phyloP scores from a whole-genome alignment of 768 basidiomycete species.

The Chalciporus sphaerocephalus region DNA sequence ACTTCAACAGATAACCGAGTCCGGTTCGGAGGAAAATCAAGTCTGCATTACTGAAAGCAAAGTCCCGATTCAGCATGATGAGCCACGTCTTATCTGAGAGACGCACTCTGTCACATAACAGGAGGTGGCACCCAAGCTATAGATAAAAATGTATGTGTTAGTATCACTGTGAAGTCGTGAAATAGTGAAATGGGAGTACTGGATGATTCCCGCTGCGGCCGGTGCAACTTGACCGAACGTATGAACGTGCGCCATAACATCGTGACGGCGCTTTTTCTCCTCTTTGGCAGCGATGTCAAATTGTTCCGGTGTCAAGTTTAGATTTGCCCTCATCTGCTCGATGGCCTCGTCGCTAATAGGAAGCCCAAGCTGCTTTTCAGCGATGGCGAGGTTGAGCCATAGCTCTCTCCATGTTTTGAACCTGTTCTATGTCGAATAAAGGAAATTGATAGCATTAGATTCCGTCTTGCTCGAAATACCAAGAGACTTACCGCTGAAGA shows the following conservation, averaged over 20 bases:
- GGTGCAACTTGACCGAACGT: slow-evolving; percentile 93
- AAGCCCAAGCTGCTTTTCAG: slow-evolving; percentile 93
- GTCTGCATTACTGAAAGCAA: slow-evolving; percentile 81
- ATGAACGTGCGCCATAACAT: slow-evolving; percentile 99
- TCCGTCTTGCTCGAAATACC: not conserved
- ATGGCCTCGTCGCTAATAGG: slow-evolving; percentile 88
- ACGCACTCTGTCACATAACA: slow-evolving; percentile 98
- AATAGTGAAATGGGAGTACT: slow-evolving; percentile 45
- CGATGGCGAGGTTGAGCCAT: slow-evolving; percentile 95
- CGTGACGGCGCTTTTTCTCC: slow-evolving; percentile 96
- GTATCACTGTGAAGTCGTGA: slow-evolving; percentile 6
- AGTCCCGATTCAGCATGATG: slow-evolving; percentile 11
- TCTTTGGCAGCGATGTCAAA: slow-evolving; percentile 89
- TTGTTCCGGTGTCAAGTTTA: slow-evolving; percentile 81
- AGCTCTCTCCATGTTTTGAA: slow-evolving; percentile 93
- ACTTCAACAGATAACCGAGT: slow-evolving; percentile 76
- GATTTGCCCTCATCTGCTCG: slow-evolving; percentile 89
- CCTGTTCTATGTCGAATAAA: slow-evolving; percentile 58
- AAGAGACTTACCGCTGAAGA: slow-evolving; percentile 71
- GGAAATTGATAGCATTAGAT: not conserved
- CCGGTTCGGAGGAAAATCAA: slow-evolving; percentile 93
- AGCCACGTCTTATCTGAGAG: slow-evolving; percentile 3
- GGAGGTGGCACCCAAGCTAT: slow-evolving; percentile 90
- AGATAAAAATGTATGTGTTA: slow-evolving; percentile 8
- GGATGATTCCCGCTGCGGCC: slow-evolving; percentile 93